phyloP scores from a whole-genome alignment of 2,329 filamentous ascomycete genomes.

The Ophiostoma montium region DNA sequence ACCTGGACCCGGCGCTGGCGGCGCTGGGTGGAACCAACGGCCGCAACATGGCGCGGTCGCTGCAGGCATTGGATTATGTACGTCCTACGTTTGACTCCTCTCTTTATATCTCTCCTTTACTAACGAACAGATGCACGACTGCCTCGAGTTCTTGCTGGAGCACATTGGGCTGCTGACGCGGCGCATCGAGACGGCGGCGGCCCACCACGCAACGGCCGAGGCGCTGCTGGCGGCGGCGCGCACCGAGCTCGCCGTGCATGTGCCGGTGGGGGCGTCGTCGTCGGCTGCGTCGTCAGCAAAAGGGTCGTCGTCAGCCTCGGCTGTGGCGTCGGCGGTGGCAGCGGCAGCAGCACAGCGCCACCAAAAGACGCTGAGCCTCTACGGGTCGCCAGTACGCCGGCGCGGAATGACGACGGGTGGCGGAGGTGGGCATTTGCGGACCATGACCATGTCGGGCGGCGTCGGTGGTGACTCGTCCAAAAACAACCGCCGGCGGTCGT shows the following conservation, averaged over 20 bases:
- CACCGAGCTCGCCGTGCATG: slow-evolving; percentile 25
- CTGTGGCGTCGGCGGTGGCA: background rate
- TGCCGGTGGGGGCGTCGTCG: slow-evolving; percentile 7
- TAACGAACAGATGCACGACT: slow-evolving; percentile 40
- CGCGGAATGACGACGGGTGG: slow-evolving; percentile 9
- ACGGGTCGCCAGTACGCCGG: slow-evolving; percentile 22
- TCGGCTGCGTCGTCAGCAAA: background rate
- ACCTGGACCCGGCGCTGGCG: slow-evolving; percentile 44
- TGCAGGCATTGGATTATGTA: slow-evolving; percentile 37
- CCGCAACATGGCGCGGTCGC: slow-evolving; percentile 29
- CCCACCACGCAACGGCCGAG: slow-evolving; percentile 28
- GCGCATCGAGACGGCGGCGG: slow-evolving; percentile 30
- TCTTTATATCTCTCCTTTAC: too few relatives aligned
- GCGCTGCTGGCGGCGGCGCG: slow-evolving; percentile 29
- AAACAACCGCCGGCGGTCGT: slow-evolving; percentile 26
- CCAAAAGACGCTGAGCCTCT: slow-evolving; percentile 14
- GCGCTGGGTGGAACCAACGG: slow-evolving; percentile 29
- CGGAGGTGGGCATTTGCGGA: slow-evolving; percentile 19
- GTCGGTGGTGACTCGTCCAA: too few relatives aligned
- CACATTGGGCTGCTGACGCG: slow-evolving; percentile 28
- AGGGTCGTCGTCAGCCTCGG: too few relatives aligned
- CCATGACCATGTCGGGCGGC: slow-evolving; percentile 18
- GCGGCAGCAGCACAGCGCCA: background rate
- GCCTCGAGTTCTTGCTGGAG: slow-evolving; percentile 35
- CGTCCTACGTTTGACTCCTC: too few relatives aligned